Evolutionary conservation across 2,329 filamentous ascomycete species (phyloP), one percentile per base, ranked within the genome.

Genomic region (Fusarium sterilihyphosum): DNA sequence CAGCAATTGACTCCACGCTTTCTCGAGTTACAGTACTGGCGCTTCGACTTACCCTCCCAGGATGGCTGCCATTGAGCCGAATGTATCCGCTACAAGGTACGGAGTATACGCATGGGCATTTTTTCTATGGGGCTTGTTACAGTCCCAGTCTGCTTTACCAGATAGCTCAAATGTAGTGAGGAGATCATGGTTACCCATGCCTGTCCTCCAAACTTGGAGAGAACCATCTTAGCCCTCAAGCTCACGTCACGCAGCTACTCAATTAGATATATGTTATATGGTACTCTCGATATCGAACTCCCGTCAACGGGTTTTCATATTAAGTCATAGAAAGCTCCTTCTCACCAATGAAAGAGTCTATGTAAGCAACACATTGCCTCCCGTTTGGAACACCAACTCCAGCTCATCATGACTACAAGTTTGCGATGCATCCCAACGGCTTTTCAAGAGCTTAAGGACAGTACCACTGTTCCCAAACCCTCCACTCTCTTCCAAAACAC

Each of bases 241-340:
- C 11, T 18, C 11, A 18, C 0, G 14, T 4, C 33, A 16, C 8
- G 14, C 14, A 35, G 33, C 33, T 35, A 35, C 33, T 3, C 1
- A 3, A 35, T 35, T 8, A 3, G 8, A 35, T 16, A 35, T 35
- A 35, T 35, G 1, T 16, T 35, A 8, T 35, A 35, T 35, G 14
- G 7, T 7, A 2, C 33, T 1, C 14, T 35, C 0, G 7, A 35
- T 16, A 16, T 35, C 14, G 33, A 0, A 16, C 14, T 35, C 33
- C 33, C 3, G 33, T 16, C 14, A 35, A 35, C 33, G 33, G 14
- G 33, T 0, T 35, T 35, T 1, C 33, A 35, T 16, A 8, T 35
- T 35, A 35, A 16, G 13, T 16, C 33, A 16, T 16, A 16, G 33
- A 16, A 35, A 35, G 6, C 16, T 10, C 11, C 17, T 13, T 9